Percentiles rank a stretch among this genome's conserved stretches.
Conservation (phyloP, 1,139 yeast species). For the Nakaseomyces bracarensis region DNA sequence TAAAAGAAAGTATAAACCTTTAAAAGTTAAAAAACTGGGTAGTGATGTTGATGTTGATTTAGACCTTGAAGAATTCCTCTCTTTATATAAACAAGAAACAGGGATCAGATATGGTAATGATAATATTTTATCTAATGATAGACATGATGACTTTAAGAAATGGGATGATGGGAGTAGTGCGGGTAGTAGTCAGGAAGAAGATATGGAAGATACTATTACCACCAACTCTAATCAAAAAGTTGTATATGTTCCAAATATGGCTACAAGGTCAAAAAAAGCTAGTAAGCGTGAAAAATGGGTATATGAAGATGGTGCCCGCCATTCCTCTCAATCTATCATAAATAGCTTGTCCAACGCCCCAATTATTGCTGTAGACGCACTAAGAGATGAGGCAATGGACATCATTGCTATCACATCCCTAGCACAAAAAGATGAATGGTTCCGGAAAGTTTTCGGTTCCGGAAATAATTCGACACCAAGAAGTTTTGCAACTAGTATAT, state of each 20-base stretch:
- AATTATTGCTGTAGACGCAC: slow-evolving; percentile 62
- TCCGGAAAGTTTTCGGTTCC: slow-evolving; percentile 65
- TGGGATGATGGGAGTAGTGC: slow-evolving; percentile 29
- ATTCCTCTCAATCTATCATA: slow-evolving; percentile 49
- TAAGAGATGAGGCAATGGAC: slow-evolving; percentile 73
- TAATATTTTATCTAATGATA: slow-evolving; percentile 15
- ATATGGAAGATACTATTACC: slow-evolving; percentile 25
- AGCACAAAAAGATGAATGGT: slow-evolving; percentile 80
- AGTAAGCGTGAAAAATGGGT: slow-evolving; percentile 78
- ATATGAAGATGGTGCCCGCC: slow-evolving; percentile 61
- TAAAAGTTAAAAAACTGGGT: slow-evolving; percentile 57
- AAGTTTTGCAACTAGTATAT: slow-evolving; percentile 67
- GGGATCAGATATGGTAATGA: slow-evolving; percentile 14
- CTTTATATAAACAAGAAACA: slow-evolving; percentile 40
- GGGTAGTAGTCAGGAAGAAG: slow-evolving; percentile 28
- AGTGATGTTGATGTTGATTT: slow-evolving; percentile 61
- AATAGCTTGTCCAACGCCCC: slow-evolving; percentile 56
- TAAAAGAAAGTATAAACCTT: slow-evolving; percentile 58
- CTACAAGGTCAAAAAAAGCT: slow-evolving; percentile 61
- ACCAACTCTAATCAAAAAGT: slow-evolving; percentile 46
- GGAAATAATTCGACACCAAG: slow-evolving; percentile 59
- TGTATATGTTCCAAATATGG: slow-evolving; percentile 54
- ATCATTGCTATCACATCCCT: slow-evolving; percentile 73
- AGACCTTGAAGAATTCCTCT: slow-evolving; percentile 54
- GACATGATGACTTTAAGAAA: slow-evolving; percentile 16